These are phyloP conservation scores for Pichia nanzhaoensis DNA, from an alignment of 805 yeast genomes.

Conservation along the genomic window DNA sequence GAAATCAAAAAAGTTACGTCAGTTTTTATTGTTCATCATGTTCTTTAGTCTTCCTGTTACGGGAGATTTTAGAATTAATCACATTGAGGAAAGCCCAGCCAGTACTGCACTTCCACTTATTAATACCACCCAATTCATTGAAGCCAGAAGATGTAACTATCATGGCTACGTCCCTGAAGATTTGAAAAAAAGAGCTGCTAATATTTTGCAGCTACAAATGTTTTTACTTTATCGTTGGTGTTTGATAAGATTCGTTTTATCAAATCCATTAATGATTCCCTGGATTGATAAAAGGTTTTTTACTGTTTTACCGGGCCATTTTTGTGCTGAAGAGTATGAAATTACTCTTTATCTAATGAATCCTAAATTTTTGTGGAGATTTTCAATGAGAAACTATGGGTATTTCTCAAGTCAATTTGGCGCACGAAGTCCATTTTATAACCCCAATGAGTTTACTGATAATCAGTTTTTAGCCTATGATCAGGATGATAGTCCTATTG, in stretches of 20 bases:
- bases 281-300: neutral
- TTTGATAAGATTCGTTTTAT: neutral
- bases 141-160: neutral
- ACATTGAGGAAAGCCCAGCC: conserved; percentile 11
- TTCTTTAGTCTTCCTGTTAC: no score
- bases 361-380: neutral
- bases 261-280: neutral
- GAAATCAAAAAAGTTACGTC: no score
- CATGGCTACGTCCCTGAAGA: neutral
- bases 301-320: neutral
- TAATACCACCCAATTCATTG: neutral
- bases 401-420: neutral
- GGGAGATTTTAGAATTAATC: no score
- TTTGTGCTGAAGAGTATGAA: neutral
- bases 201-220: neutral
- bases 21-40: no score
- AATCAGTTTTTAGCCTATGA: neutral
- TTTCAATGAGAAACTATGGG: neutral
- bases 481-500: neutral
- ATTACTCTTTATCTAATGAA: neutral
- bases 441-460: neutral
- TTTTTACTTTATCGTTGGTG: neutral
- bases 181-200: neutral
- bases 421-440: neutral
- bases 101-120: neutral